These are phyloP conservation scores for Jackrogersella multiformis DNA, from an alignment of 495 filamentous ascomycete genomes.

Conservation along the genomic window DNA sequence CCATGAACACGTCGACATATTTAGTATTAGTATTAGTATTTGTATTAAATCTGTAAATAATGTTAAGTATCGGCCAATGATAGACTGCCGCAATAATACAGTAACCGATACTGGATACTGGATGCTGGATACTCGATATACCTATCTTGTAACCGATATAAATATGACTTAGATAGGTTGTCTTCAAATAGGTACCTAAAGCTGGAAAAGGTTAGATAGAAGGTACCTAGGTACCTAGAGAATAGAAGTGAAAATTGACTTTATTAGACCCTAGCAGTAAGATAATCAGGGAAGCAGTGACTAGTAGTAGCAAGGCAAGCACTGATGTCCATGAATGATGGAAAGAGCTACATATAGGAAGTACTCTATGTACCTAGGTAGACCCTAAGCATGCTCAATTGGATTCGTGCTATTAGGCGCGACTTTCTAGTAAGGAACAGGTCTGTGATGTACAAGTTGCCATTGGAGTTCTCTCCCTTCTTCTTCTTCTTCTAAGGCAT, in stretches of 20 bases:
- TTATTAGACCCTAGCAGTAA: neutral
- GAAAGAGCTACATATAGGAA: slow-evolving; percentile 1
- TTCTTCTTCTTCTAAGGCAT: slow-evolving; percentile 19
- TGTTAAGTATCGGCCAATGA: neutral
- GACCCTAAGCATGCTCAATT: slow-evolving; percentile 37
- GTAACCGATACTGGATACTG: slow-evolving; percentile 24
- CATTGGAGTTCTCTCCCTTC: slow-evolving; percentile 29
- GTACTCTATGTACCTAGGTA: too few species aligned
- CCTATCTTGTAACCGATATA: too few species aligned
- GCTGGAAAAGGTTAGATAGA: neutral
- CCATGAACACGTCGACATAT: slow-evolving; percentile 37
- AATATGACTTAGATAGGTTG: too few species aligned
- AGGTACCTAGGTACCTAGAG: too few species aligned
- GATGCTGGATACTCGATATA: slow-evolving; percentile 19
- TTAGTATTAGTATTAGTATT: too few species aligned
- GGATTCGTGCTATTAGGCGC: slow-evolving; percentile 36
- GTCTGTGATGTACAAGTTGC: slow-evolving; percentile 47
- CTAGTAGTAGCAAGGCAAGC: slow-evolving; percentile 12
- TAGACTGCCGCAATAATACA: slow-evolving; percentile 15
- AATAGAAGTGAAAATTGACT: neutral
- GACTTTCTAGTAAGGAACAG: slow-evolving; percentile 33
- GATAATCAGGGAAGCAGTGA: slow-evolving; percentile 27
- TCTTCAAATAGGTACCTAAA: neutral
- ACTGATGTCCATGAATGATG: slow-evolving; percentile 2
- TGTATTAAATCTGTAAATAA: neutral